Percentiles rank a stretch among this genome's conserved stretches.
Conservation (phyloP, 2,329 filamentous ascomycete genomes). For the Akanthomyces uredinophilus region DNA sequence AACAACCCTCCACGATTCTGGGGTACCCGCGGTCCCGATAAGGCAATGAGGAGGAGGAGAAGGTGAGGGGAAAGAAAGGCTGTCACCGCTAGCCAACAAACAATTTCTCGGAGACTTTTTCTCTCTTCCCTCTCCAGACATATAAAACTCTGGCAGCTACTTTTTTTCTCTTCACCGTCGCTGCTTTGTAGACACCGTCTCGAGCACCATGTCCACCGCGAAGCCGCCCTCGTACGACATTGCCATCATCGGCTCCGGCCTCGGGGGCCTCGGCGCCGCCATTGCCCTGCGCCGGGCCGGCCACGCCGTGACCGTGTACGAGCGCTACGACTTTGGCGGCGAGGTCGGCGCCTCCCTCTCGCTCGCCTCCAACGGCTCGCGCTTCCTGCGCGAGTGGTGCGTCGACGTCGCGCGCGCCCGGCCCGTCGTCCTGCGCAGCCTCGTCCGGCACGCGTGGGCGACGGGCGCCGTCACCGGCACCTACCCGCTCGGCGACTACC, state of each 20-base stretch:
- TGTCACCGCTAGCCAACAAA: background rate
- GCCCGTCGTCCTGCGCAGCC: constrained; percentile 53
- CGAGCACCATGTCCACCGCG: background rate
- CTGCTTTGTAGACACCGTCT: background rate
- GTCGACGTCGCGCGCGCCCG: constrained; percentile 55
- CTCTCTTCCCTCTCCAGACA: background rate
- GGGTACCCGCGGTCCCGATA: background rate
- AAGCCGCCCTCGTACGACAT: constrained; percentile 25
- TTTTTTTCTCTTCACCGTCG: background rate
- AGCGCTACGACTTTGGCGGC: constrained; percentile 56
- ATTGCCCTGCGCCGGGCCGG: constrained; percentile 36
- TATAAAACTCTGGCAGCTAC: background rate
- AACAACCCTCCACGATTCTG: background rate
- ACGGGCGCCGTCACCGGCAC: constrained; percentile 55
- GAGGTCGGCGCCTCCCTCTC: constrained; percentile 60
- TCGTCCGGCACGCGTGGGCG: constrained; percentile 60
- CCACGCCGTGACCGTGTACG: constrained; percentile 51
- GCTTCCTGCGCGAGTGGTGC: constrained; percentile 58
- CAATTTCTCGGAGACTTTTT: background rate
- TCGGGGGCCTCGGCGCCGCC: constrained; percentile 35
- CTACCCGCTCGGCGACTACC: constrained; percentile 56
- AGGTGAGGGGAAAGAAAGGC: background rate
- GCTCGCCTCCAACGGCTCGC: constrained; percentile 59
- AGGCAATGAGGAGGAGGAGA: background rate
- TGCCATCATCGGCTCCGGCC: constrained; percentile 34